Conservation (phyloP, 106 monocot genomes). For the Cymbidium sinense region DNA sequence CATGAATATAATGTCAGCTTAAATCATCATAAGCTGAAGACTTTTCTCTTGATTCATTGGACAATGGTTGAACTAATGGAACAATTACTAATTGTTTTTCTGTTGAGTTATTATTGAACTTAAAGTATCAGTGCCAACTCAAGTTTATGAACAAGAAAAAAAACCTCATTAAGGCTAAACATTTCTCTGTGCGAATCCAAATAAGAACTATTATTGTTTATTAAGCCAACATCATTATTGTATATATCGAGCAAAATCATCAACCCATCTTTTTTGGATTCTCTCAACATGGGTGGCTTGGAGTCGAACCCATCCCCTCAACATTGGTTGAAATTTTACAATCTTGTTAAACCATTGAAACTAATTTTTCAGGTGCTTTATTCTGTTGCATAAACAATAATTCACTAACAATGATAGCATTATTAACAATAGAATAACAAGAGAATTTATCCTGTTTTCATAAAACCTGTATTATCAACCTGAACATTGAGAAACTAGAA, state of each 20-base stretch:
- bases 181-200: neutral
- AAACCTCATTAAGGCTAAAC: neutral
- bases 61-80: neutral
- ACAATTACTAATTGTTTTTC: neutral
- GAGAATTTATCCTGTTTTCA: neutral
- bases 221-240: neutral
- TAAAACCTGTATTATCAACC: neutral
- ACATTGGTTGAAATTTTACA: neutral
- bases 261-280: too few relatives aligned
- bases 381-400: too few relatives aligned
- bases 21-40: neutral
- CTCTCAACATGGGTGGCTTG: too few relatives aligned
- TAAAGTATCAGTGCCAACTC: neutral
- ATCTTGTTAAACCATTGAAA: neutral
- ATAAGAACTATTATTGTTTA: neutral
- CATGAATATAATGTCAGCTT: neutral
- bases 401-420: too few relatives aligned
- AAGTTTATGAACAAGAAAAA: neutral
- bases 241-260: too few relatives aligned
- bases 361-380: neutral
- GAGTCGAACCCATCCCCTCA: too few relatives aligned
- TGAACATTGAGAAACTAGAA: neutral
- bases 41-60: neutral
- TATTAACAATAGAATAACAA: neutral
- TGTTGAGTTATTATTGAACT: neutral